These are phyloP conservation scores for Ramularia endophylla DNA, from an alignment of 2,329 filamentous ascomycete species.

Conservation along the genomic window DNA sequence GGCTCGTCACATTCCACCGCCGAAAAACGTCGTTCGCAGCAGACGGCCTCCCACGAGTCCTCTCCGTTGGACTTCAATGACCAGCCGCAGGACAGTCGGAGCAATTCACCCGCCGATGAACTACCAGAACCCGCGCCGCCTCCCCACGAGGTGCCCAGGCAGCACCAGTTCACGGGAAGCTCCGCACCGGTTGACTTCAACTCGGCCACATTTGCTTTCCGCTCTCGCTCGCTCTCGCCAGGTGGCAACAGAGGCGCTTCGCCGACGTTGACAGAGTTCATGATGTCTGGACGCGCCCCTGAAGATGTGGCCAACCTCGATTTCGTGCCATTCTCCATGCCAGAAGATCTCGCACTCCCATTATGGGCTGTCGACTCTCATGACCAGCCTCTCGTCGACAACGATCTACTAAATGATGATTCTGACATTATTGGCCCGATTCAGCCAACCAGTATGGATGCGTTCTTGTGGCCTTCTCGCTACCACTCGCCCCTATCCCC, in stretches of 20 bases:
- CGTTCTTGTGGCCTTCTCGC: conserved; percentile 14
- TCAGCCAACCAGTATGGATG: conserved; percentile 9
- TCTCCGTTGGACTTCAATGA: background rate
- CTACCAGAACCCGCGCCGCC: background rate
- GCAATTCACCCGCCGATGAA: conserved; percentile 2
- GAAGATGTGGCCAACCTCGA: conserved; percentile 13
- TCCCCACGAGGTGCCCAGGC: background rate
- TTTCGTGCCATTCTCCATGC: conserved; percentile 24
- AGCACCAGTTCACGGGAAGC: conserved; percentile 4
- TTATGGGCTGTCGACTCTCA: conserved; percentile 14
- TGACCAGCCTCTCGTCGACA: conserved; percentile 17
- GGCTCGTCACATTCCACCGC: no score
- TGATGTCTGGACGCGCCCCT: conserved; percentile 16
- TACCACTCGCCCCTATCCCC: conserved; percentile 8
- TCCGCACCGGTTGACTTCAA: conserved; percentile 10
- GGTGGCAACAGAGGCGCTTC: conserved; percentile 14
- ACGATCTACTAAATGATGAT: conserved; percentile 11
- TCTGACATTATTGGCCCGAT: conserved; percentile 15
- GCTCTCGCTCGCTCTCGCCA: conserved; percentile 16
- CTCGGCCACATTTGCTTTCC: conserved; percentile 13
- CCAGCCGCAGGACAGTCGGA: background rate
- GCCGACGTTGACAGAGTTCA: conserved; percentile 27
- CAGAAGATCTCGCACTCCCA: conserved; percentile 22
- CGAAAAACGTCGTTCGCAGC: background rate
- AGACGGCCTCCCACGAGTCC: background rate